Base-by-base conservation (phyloP, 352 stramenopile genomes). In the Phytophthora citricola region DNA sequence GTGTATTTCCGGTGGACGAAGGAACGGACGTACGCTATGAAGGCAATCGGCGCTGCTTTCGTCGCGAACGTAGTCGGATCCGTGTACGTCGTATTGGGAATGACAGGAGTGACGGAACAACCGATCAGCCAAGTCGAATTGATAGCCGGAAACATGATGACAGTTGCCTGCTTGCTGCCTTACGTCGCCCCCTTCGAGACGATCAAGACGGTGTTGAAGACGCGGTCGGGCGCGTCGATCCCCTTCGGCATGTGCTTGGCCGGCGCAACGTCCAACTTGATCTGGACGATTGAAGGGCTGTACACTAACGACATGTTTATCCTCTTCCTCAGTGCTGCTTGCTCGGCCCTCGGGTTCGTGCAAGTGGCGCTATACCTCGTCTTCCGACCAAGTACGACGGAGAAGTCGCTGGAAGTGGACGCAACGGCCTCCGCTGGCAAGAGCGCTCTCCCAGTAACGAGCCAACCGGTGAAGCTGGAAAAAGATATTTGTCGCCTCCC, bases 161-260 rank as follows among this genome's bases (percentile, higher is more conserved):
- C 63, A 7, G 38, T 75, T 15, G 65, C 49, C 17, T 71, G 69
- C 39, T 34, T 78, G 36, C 47, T 78, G 58, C 68, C 71, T 1
- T 82, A 78, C 53, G 41, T 76, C 5, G 76, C 67, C 1, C 71
- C 74, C 4, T 78, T 82, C 40, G 74, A 75, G 52, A 82, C 69
- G 12, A 75, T 82, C 40, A 71, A 56, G 12, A 73, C 63, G 39
- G 71, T 82, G 49, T 50, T 79, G 39, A 63, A 66, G 43, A 78
- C 71, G 9, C 60, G 69, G 12, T 76, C 57, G 0, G 59, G 58
- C 4, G 61, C 53, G 8, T 76, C 63, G 12, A 82, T 82, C 41
- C 74, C 74, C 6, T 60, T 79, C 34, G 24, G 51, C 2, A 70
- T 82, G 63, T 73, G 76, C 44, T 40, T 73, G 14, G 65, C 66